phyloP scores from a whole-genome alignment of 2,329 filamentous ascomycete species.

The Aspergillus novofumigatus region DNA sequence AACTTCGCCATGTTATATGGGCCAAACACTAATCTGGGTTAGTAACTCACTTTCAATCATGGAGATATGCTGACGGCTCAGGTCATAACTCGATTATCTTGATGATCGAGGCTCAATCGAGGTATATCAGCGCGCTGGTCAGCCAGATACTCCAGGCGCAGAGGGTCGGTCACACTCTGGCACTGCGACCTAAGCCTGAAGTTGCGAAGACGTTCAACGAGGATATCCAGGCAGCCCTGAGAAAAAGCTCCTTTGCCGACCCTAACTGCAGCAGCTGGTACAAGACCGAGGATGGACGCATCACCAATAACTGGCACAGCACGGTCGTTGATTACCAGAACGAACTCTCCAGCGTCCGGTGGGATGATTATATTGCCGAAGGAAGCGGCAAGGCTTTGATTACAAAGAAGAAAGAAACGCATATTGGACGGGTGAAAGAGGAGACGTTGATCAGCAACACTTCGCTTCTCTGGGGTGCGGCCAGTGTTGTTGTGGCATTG shows the following conservation, averaged over 20 bases:
- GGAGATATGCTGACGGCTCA: neutral
- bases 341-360: slow-evolving; percentile 24
- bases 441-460: slow-evolving; percentile 30
- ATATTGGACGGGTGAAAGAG: slow-evolving; percentile 33
- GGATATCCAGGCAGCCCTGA: slow-evolving; percentile 43
- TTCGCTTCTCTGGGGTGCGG: slow-evolving; percentile 62
- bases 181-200: slow-evolving; percentile 42
- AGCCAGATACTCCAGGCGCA: slow-evolving; percentile 46
- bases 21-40: slow-evolving; percentile 51
- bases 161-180: slow-evolving; percentile 36
- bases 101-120: slow-evolving; percentile 58
- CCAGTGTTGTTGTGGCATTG: slow-evolving; percentile 62
- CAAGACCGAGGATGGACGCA: slow-evolving; percentile 50
- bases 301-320: slow-evolving; percentile 56
- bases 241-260: slow-evolving; percentile 49
- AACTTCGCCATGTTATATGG: slow-evolving; percentile 58
- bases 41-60: slow-evolving; percentile 2
- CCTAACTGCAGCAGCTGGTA: slow-evolving; percentile 55
- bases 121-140: slow-evolving; percentile 52
- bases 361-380: slow-evolving; percentile 26
- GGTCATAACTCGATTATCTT: slow-evolving; percentile 57
- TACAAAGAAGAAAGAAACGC: slow-evolving; percentile 18
- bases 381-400: slow-evolving; percentile 24
- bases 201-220: slow-evolving; percentile 45
- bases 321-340: slow-evolving; percentile 56